Base-by-base conservation (phyloP, 306 rosid species). In the Sphenostylis stenocarpa region DNA sequence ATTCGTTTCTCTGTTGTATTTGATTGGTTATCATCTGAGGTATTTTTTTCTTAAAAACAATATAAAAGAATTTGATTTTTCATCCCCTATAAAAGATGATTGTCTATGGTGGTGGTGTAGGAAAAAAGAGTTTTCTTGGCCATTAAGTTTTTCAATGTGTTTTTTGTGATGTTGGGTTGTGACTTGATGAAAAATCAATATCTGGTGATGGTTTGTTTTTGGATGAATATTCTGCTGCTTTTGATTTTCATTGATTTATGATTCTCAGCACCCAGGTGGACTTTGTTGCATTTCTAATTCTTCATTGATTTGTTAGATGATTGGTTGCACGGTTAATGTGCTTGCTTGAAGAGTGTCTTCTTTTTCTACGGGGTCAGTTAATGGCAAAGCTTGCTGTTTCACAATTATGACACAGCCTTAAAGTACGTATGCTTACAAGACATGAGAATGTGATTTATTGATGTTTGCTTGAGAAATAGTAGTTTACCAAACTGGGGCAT, bases 1-100 rank as follows among this genome's bases (percentile, higher is more conserved):
- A 68, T 77, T 56, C 65, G 16, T 3, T 57, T 72, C 83, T 72
- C 84, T 81, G 78, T 64, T 81, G 6, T 60, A n/a, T 64, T 71
- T 58, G 56, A 66, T 51, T 84, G 72, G 38, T 81, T 29, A 34
- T 77, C 72, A 7, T 66, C 15, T 72, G 52, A 67, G 83, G 83
- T 38, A 47, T 12, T 58, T 1, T 72, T 16, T 55, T 1, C 31
- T 48, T 39, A 5, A 20, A 8, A 21, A 49, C 52, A 6, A 1
- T 1, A 3, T 3, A 2, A 20, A 66, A 3, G 1, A 36, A 34
- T 28, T 39, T 39, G 14, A 23, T 60, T 62, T 45, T 21, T 26
- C 4, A 73, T 61, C 47, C 6, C 79, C 77, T 15, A n/a, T n/a
- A n/a, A 10, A 14, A 58, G 58, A 36, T 65, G 47, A 8, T 56